Evolutionary conservation across 2,329 filamentous ascomycete species (phyloP), one percentile per base, ranked within the genome.

Genomic region (Sclerotinia borealis): DNA sequence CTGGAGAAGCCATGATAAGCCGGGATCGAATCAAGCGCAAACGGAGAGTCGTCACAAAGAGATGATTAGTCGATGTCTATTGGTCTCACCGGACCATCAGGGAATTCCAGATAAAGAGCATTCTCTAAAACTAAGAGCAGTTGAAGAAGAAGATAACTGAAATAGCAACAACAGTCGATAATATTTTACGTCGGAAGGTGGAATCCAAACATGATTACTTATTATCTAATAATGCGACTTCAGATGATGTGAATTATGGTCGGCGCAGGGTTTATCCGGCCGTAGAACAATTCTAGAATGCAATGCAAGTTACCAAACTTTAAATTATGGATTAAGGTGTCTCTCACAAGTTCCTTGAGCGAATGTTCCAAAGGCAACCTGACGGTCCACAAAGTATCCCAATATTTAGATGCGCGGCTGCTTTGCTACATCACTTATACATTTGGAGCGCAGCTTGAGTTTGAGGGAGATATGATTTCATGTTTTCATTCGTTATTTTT

Each of bases 1-100:
- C 19, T 41, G 56, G n/a, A 48, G 68, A 63, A 49, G 69, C 67
- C 72, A 73, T 73, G 34, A 36, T 59, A 48, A 59, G 51, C 27
- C 22, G 31, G 19, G 31, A 37, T 45, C 50, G 22, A 31, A 49
- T 39, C 19, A 22, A 29, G 41, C 43, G 60, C 50, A 37, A 62
- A 17, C 51, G 60, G 50, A 48, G 34, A 34, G 19, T 58, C 36
- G 27, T 58, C 60, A 62, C 59, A 62, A 62, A 62, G 60, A 56
- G 36, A 56, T 31, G 39, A 41, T 34, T 22, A 62, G 34, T 56
- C 22, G 60, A 56, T 56, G 41, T 25, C 36, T 47, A 39, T 41
- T 45, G 50, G 50, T 62, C 60, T 62, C 60, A 62, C 54, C 60
- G 25, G 25, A 58, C 41, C 34, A 45, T 56, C 60, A 56, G 39